Evolutionary conservation across 1,284 basidiomycete genomes (phyloP), one percentile per base, ranked within the genome.

Genomic region (Moesziomyces globuligerus): DNA sequence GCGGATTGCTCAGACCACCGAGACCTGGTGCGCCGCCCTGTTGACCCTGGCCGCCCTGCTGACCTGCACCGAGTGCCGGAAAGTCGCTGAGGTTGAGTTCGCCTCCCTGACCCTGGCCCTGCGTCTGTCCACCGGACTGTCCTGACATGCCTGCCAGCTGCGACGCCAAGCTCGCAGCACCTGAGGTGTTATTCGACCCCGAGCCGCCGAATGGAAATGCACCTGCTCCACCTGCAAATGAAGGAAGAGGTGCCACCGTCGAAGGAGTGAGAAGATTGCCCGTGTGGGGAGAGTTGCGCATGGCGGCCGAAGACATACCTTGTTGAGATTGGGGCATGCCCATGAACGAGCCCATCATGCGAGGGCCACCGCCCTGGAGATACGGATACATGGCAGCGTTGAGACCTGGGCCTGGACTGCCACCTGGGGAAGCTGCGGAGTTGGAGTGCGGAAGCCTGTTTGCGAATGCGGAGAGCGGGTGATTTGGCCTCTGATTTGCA

Each of bases 21-120:
- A 66, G 45, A 34, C 75, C 56, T 4, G 69, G 59, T 25, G 58
- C 59, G n/a, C 69, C 69, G n/a, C 65, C 65, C 20, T 62, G 66
- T 40, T 72, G 69, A 32, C 48, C 59, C 38, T 67, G 65, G 7
- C 57, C 64, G 24, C 57, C 57, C 37, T 57, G 53, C 26, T 65
- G 61, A 7, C 44, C 64, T 28, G 56, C 59, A 24, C 74, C 74
- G 28, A 78, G 60, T 17, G 75, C 74, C 4, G 75, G 75, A 26
- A 78, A 78, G 48, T 78, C 75, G 36, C 61, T 70, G 32, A 75
- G 56, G 40, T 78, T 75, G 36, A 78, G 60, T 32, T 72, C 62
- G 2, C 58, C 58, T 0, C 69, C 69, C 49, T 72, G 69, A 13
- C 69, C 69, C 20, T 71, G 68, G 21, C 61, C 61, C 50, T 72